phyloP scores from a whole-genome alignment of 2,329 filamentous ascomycete species.

The Colletotrichum kahawae region DNA sequence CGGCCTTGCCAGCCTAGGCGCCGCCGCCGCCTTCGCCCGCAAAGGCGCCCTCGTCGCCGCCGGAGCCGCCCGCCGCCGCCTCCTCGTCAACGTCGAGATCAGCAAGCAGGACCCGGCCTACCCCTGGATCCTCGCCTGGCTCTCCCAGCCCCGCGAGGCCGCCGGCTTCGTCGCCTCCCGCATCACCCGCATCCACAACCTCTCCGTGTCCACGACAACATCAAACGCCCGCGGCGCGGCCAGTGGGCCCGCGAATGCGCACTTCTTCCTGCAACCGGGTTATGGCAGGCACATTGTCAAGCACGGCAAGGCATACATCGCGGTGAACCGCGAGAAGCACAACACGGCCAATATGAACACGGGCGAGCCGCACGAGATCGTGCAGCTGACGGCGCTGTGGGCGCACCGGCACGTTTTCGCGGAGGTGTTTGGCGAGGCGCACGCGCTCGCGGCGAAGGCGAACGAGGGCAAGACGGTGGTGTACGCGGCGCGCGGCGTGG shows the following conservation, averaged over 20 bases:
- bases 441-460: conserved; percentile 76
- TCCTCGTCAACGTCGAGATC: conserved; percentile 96
- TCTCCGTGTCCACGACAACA: conserved; percentile 60
- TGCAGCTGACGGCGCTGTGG: conserved; percentile 91
- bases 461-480: conserved; percentile 94
- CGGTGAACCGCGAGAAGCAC: conserved; percentile 86
- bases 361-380: conserved; percentile 91
- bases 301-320: conserved; percentile 85
- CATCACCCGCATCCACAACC: conserved; percentile 64
- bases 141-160: conserved; percentile 78
- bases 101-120: conserved; percentile 93
- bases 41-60: conserved; percentile 75
- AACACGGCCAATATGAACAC: conserved; percentile 80
- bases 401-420: conserved; percentile 89
- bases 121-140: conserved; percentile 92
- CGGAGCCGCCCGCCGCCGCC: conserved; percentile 78
- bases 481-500: conserved; percentile 82
- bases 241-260: conserved; percentile 70
- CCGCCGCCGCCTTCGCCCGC: conserved; percentile 80
- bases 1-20: conserved; percentile 88
- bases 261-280: conserved; percentile 89
- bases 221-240: conserved; percentile 61
- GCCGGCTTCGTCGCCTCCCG: conserved; percentile 63
- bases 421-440: conserved; percentile 86
- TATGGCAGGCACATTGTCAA: conserved; percentile 89